phyloP scores from a whole-genome alignment of 1,139 yeast genomes.

The Yamadazyma mexicana region DNA sequence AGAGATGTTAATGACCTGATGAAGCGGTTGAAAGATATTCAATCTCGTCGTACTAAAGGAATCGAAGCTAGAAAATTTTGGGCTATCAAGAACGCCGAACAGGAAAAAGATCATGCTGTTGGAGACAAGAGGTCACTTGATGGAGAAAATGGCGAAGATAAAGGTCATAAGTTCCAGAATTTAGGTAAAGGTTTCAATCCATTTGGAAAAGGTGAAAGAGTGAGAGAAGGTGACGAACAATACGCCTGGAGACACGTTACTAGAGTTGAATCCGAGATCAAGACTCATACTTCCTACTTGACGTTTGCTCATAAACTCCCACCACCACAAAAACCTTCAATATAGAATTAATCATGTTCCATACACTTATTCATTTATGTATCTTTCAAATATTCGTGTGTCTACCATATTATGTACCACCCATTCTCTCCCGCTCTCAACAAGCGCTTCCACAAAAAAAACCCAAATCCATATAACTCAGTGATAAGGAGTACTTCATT shows the following conservation, averaged over 20 bases:
- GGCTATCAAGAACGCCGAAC: slow-evolving; percentile 12
- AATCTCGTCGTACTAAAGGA: slow-evolving; percentile 72
- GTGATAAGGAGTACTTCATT: slow-evolving; percentile 6
- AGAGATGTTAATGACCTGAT: slow-evolving; percentile 79
- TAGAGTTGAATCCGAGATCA: slow-evolving; percentile 78
- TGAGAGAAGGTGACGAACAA: slow-evolving; percentile 81
- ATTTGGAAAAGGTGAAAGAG: slow-evolving; percentile 79
- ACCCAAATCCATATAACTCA: background rate
- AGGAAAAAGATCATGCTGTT: slow-evolving; percentile 13
- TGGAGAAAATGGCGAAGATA: slow-evolving; percentile 18
- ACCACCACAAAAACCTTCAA: background rate
- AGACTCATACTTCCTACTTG: slow-evolving; percentile 90
- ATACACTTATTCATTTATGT: no score
- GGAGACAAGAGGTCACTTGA: slow-evolving; percentile 19
- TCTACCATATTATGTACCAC: background rate
- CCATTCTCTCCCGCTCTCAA: background rate
- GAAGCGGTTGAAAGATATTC: slow-evolving; percentile 77
- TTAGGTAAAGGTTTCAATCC: slow-evolving; percentile 74
- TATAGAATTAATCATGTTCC: no score
- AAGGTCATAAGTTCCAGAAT: slow-evolving; percentile 26
- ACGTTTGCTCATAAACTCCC: slow-evolving; percentile 65
- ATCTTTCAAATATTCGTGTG: no score
- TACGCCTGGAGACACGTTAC: slow-evolving; percentile 84
- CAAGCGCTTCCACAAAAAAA: background rate
- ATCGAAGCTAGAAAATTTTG: slow-evolving; percentile 54